Conservation (phyloP, 202 grass and related monocot genomes). For the Setaria italica region DNA sequence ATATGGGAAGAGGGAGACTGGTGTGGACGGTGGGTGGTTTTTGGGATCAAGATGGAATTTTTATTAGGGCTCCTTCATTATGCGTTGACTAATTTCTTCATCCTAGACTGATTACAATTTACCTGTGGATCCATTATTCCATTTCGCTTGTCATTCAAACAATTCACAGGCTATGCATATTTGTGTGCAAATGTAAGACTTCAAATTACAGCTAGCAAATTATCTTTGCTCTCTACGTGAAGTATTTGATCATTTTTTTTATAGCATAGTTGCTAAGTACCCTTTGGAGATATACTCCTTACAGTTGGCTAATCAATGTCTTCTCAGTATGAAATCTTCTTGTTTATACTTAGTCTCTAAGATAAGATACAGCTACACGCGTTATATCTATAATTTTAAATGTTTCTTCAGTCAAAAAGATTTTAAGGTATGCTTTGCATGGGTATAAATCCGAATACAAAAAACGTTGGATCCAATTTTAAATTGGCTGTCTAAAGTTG, state of each 20-base stretch:
- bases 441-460: not conserved
- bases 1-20: constrained; percentile 26
- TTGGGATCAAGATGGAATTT: not conserved
- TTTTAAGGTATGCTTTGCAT: not conserved
- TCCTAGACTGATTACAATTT: not conserved
- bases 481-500: constrained; percentile 2
- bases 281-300: not conserved
- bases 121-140: not conserved
- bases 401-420: not conserved
- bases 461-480: not conserved
- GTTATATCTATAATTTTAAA: not conserved
- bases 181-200: not conserved
- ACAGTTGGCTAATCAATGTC: not conserved
- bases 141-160: not conserved
- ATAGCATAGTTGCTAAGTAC: not conserved
- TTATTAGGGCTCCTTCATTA: not conserved
- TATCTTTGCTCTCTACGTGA: not conserved
- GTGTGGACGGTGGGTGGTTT: constrained; percentile 30
- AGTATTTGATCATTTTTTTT: not conserved
- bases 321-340: not conserved
- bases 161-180: not conserved
- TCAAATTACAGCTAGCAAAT: constrained; percentile 5
- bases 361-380: not conserved
- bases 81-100: constrained; percentile 1
- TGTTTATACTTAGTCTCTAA: not conserved